Conservation (phyloP, 768 basidiomycete genomes). For the Dentipellis sp. region DNA sequence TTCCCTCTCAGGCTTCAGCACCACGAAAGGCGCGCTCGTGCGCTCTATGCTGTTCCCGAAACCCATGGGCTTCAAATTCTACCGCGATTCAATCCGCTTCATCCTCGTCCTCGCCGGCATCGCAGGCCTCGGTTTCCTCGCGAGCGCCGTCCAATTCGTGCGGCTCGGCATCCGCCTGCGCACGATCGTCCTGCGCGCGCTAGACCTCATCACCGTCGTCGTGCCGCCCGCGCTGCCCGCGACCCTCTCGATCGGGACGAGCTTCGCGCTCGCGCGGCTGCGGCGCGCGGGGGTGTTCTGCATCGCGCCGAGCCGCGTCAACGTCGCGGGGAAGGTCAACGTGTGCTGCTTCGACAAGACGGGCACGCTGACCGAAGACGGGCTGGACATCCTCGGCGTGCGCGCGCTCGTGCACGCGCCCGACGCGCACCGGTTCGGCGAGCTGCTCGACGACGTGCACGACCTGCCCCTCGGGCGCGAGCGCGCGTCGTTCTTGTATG, state of each 20-base stretch:
- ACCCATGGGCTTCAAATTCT: slow-evolving; percentile 98
- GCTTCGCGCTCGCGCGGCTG: slow-evolving; percentile 85
- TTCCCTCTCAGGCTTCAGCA: slow-evolving; percentile 68
- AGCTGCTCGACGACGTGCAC: slow-evolving; percentile 77
- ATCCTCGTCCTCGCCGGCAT: slow-evolving; percentile 89
- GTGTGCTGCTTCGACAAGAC: slow-evolving; percentile 99
- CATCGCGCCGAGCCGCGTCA: slow-evolving; percentile 92
- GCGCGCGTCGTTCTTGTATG: slow-evolving; percentile 84
- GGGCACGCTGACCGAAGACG: slow-evolving; percentile 96
- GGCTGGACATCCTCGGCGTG: slow-evolving; percentile 92
- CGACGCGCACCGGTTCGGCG: slow-evolving; percentile 67
- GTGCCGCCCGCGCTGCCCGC: slow-evolving; percentile 97
- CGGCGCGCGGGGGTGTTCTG: slow-evolving; percentile 88
- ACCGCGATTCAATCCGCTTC: slow-evolving; percentile 85
- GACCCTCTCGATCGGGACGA: slow-evolving; percentile 93
- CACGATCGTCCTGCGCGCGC: slow-evolving; percentile 83
- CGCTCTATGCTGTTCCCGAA: slow-evolving; percentile 98
- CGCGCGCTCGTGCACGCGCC: slow-evolving; percentile 67
- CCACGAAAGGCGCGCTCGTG: slow-evolving; percentile 92
- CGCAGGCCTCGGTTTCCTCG: slow-evolving; percentile 84
- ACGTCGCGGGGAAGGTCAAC: slow-evolving; percentile 92
- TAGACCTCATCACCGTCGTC: slow-evolving; percentile 94
- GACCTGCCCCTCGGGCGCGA: slow-evolving; percentile 62
- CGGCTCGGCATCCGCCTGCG: slow-evolving; percentile 82
- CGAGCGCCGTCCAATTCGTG: slow-evolving; percentile 87